Evolutionary conservation across 1,284 basidiomycete genomes (phyloP), one percentile per base, ranked within the genome.

Genomic region (Sanghuangporus baumii): DNA sequence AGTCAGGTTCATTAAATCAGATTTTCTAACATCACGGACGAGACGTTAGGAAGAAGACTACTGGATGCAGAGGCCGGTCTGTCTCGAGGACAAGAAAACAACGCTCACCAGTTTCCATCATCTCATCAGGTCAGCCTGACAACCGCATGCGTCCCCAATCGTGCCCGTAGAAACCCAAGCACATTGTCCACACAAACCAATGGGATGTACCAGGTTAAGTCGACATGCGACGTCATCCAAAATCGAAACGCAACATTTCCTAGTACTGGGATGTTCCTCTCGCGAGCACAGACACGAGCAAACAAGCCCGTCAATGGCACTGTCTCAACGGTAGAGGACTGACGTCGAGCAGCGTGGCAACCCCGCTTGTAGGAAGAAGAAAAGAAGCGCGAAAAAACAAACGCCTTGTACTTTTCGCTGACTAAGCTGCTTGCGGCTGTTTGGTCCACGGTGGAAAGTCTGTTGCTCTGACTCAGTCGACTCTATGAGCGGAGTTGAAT

Each of bases 331-430:
- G 65, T 66, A 18, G 61, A 47, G 38, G 37, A 46, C 58, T 62
- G 47, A 18, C 65, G 56, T 56, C 62, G 62, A 60, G 55, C 65
- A 66, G 65, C 65, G 65, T 66, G 65, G 65, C 65, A 66, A 61
- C 58, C 60, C 59, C 65, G 64, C 62, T 54, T 54, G 52, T 43
- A 47, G 26, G 34, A 58, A 38, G 43, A 57, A 57, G 48, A 59
- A 62, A 55, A 50, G 20, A 11, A 34, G 16, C 5, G 20, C 50
- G 43, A 20, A 43, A 23, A 31, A 18, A 36, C 23, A 37, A 55
- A 36, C 16, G 18, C 48, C 47, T 65, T 59, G 56, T 58, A 57
- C 59, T 61, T 51, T 61, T 43, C 3, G n/a, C 12, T 54, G 26
- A 54, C 52, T 54, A 54, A 54, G 57, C n/a, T 26, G 2, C 31